Evolutionary conservation across 148 eudicot genomes (phyloP), one percentile per base, ranked within the genome.

Genomic region (Cornus florida): DNA sequence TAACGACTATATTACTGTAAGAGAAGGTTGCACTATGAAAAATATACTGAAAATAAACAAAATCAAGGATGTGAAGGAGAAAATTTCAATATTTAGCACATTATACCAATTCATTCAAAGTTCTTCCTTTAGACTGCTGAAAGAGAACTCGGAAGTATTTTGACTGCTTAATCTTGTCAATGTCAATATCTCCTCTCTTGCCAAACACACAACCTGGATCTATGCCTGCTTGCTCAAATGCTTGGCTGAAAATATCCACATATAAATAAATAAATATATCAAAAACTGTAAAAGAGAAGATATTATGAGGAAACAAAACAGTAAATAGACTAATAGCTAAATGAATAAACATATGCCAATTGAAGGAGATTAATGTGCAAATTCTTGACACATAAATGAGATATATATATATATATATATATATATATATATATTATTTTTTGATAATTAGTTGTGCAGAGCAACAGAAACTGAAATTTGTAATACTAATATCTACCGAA

Each of bases 221-320:
- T 81, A 79, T 86, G 70, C 94, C 97, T 38, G 97, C 98, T 79
- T 85, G 98, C 78, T 90, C 95, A 85, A 97, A 94, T 86, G 95
- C 97, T 88, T 85, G 91, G 78, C 97, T 97, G 87, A 83, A 84
- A 77, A 78, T 73, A 69, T 73, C 48, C 48, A 43, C 48, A 43
- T 8, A 43, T 9, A 43, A 0, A 43, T 9, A 80, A 17, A 19
- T 2, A 60, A 17, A 17, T 20, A 60, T 57, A 62, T 62, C 66
- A 62, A 62, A 62, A 17, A 62, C 66, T 62, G 66, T 62, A 62
- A 53, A 53, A 11, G 59, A 53, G 59, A 16, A 53, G 19, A 17
- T 48, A 11, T 8, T 11, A 7, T 8, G 12, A 48, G 53, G 11
- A 48, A 11, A 0, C 53, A 48, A 28, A 28, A 28, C 10, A 13